Base-by-base conservation (phyloP, 805 yeast species). In the Ogataea nakhonphanomensis region DNA sequence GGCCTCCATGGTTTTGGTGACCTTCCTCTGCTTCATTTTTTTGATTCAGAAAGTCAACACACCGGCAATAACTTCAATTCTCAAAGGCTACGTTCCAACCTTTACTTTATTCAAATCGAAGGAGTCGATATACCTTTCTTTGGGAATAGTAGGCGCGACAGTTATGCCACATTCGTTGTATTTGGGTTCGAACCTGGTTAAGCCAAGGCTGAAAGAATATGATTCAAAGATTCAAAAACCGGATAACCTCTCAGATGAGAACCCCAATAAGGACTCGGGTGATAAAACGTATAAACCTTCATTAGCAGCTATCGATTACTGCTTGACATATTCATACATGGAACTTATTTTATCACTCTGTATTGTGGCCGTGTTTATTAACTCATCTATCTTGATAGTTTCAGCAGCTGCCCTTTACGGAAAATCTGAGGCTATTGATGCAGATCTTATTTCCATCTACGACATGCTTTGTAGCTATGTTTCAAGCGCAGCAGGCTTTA, bases 161-260 rank as follows among this genome's bases (percentile, higher is more conserved):
- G 96, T 89, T 17, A 89, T 89, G 96, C 96, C 96, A 2, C 96
- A 89, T 57, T 81, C 90, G 1, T 66, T 89, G 35, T 87, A 84
- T 53, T 66, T 89, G 41, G 96, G 96, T 1, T 83, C 93, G 0
- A 91, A 93, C 5, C 67, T 89, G 35, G 96, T 88, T 6, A 95
- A 88, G 59, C 85, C 95, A 17, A 73, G 96, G 48, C 67, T 89
- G 31, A 72, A 73, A 50, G 95, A 86, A 22, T 88, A 69, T 52
- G 96, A 89, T 59, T 51, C 71, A 3, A 70, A 73, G 43, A 35
- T 44, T 11, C 51, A 54, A 4, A 31, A 45, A 11, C 46, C 43
- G 39, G 35, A 22, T 7, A 43, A 48, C 7, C 47, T n/a, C 5
- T 51, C 44, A 8, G 49, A 44, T 3, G 6, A 31, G 5, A 17